Conservation (phyloP, 2,329 filamentous ascomycete genomes). For the Exophiala viscosa region DNA sequence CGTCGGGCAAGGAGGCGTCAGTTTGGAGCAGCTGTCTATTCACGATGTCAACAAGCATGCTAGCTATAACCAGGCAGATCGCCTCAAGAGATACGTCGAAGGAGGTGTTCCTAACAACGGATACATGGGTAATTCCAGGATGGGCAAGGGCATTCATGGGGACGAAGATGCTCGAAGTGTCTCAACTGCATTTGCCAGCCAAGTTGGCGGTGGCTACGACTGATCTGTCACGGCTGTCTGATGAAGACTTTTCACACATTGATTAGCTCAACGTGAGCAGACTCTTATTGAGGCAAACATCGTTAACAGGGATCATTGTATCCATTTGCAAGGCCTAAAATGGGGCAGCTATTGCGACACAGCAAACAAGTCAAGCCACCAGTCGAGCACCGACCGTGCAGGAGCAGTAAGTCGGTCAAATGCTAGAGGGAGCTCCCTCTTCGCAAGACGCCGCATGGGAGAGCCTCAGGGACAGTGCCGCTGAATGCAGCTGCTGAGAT, state of each 20-base stretch:
- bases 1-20: constrained; percentile 80
- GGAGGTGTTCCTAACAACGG: constrained; percentile 67
- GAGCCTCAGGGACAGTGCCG: no score
- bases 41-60: constrained; percentile 67
- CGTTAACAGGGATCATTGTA: neutral
- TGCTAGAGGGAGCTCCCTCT: no score
- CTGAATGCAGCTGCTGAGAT: no score
- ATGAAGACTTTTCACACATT: constrained; percentile 7
- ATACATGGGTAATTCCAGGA: constrained; percentile 59
- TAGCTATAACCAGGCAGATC: constrained; percentile 77
- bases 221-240: constrained; percentile 39
- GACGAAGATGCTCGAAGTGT: constrained; percentile 96
- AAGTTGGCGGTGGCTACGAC: constrained; percentile 69
- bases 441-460: no score
- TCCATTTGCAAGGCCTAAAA: no score
- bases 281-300: constrained; percentile 15
- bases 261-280: constrained; percentile 11
- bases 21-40: constrained; percentile 68
- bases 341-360: no score
- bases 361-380: no score
- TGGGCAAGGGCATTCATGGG: constrained; percentile 50
- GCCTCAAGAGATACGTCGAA: constrained; percentile 91
- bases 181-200: constrained; percentile 93
- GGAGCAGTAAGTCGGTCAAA: no score
- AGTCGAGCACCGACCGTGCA: no score